Conservation (phyloP, 768 basidiomycete species). For the Mycena latifolia region DNA sequence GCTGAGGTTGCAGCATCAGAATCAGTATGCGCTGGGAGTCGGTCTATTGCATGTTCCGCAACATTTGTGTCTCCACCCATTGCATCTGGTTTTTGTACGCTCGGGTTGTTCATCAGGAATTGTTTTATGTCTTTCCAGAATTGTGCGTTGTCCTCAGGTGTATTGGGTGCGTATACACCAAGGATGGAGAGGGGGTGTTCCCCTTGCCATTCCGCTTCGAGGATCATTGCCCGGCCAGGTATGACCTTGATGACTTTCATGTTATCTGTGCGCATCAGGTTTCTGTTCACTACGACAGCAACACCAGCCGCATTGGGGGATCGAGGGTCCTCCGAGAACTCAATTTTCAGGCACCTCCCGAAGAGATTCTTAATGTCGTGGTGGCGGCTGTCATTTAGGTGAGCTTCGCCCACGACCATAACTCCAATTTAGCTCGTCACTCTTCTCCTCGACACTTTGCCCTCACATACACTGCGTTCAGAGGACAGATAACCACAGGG, state of each 20-base stretch:
- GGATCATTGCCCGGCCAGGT: constrained; percentile 17
- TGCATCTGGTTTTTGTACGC: constrained; percentile 43
- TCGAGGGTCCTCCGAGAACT: too few species aligned
- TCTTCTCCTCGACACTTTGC: too few species aligned
- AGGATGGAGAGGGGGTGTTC: constrained; percentile 41
- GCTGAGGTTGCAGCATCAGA: constrained; percentile 10
- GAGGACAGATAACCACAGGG: too few species aligned
- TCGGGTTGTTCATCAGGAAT: constrained; percentile 18
- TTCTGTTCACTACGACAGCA: neutral
- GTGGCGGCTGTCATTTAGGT: too few species aligned
- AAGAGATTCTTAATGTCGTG: too few species aligned
- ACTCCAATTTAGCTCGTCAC: too few species aligned
- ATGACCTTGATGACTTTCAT: neutral
- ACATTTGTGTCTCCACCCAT: constrained; percentile 59
- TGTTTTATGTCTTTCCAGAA: constrained; percentile 46
- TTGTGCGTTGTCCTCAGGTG: constrained; percentile 35
- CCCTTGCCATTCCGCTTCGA: too few species aligned
- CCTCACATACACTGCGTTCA: too few species aligned
- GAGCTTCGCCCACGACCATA: too few species aligned
- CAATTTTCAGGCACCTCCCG: too few species aligned
- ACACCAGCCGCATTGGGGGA: too few species aligned
- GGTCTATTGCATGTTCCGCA: constrained; percentile 51
- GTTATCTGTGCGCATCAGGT: neutral
- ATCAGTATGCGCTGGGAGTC: constrained; percentile 45
- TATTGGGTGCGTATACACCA: constrained; percentile 52